phyloP scores from a whole-genome alignment of 148 eudicot genomes.

The Rhododendron simsii region DNA sequence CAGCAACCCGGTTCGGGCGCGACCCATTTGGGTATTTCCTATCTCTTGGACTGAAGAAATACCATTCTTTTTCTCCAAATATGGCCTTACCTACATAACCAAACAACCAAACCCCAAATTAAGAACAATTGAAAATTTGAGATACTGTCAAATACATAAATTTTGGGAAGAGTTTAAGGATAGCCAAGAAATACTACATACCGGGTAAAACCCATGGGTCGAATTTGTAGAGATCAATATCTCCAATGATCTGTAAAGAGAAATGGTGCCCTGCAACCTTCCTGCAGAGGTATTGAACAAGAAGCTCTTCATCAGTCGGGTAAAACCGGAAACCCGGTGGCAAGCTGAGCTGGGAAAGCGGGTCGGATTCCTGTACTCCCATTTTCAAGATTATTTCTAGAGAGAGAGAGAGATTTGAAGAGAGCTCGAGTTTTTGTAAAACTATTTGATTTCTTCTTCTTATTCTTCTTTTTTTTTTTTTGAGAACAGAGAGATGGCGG shows the following conservation, averaged over 20 bases:
- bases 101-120: slow-evolving; percentile 4
- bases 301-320: slow-evolving; percentile 79
- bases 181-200: slow-evolving; percentile 21
- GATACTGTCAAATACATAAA: not conserved
- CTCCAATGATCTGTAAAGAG: slow-evolving; percentile 56
- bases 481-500: not conserved
- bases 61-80: slow-evolving; percentile 85
- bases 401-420: not conserved
- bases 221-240: slow-evolving; percentile 70
- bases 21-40: slow-evolving; percentile 83
- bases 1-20: slow-evolving; percentile 72
- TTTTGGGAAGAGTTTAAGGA: not conserved
- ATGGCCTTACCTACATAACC: slow-evolving; percentile 48
- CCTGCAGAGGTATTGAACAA: slow-evolving; percentile 65
- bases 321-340: slow-evolving; percentile 86
- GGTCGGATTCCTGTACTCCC: slow-evolving; percentile 48
- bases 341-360: slow-evolving; percentile 50
- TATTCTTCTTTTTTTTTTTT: not conserved
- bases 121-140: not conserved
- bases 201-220: slow-evolving; percentile 85
- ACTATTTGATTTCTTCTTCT: not conserved
- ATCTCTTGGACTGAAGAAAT: slow-evolving; percentile 76
- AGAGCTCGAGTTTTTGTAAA: not conserved
- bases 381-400: slow-evolving; percentile 15
- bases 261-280: slow-evolving; percentile 63